These are phyloP conservation scores for Aspergillus sergii DNA, from an alignment of 2,329 filamentous ascomycete genomes.

Conservation along the genomic window DNA sequence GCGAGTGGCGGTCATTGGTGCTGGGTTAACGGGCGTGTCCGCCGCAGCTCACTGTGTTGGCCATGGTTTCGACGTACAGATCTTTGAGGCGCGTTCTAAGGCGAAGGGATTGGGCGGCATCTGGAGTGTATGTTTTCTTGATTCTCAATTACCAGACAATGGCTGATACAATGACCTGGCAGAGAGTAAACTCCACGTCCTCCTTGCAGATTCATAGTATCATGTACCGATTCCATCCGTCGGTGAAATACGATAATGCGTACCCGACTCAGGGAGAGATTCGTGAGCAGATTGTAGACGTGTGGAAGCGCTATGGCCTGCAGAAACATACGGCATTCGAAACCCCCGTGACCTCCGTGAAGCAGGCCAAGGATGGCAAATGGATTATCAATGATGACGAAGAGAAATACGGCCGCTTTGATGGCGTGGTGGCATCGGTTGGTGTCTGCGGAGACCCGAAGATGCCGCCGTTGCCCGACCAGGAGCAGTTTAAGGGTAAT, in stretches of 20 bases:
- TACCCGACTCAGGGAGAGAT: slow-evolving; percentile 80
- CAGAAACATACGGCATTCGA: slow-evolving; percentile 73
- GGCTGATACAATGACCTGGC: slow-evolving; percentile 6
- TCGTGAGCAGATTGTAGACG: slow-evolving; percentile 66
- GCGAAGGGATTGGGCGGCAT: slow-evolving; percentile 71
- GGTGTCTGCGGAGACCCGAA: slow-evolving; percentile 81
- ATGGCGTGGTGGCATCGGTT: slow-evolving; percentile 75
- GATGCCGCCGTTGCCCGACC: slow-evolving; percentile 69
- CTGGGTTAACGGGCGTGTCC: slow-evolving; percentile 74
- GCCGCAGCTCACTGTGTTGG: slow-evolving; percentile 81
- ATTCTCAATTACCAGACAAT: not conserved
- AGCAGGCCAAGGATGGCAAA: slow-evolving; percentile 66
- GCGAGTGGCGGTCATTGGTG: slow-evolving; percentile 69
- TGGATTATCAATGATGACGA: slow-evolving; percentile 81
- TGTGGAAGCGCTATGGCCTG: slow-evolving; percentile 77
- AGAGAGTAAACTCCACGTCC: slow-evolving; percentile 80
- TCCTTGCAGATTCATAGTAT: slow-evolving; percentile 80
- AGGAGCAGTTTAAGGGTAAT: slow-evolving; percentile 70
- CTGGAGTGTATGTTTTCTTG: slow-evolving; percentile 65
- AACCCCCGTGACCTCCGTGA: slow-evolving; percentile 68
- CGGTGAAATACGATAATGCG: slow-evolving; percentile 71
- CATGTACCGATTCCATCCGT: slow-evolving; percentile 88
- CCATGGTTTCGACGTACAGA: slow-evolving; percentile 78
- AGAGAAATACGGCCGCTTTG: slow-evolving; percentile 69
- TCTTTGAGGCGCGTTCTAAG: slow-evolving; percentile 73